Evolutionary conservation across 1,139 yeast genomes (phyloP).

Genomic region (Suhomyces coccinellae): DNA sequence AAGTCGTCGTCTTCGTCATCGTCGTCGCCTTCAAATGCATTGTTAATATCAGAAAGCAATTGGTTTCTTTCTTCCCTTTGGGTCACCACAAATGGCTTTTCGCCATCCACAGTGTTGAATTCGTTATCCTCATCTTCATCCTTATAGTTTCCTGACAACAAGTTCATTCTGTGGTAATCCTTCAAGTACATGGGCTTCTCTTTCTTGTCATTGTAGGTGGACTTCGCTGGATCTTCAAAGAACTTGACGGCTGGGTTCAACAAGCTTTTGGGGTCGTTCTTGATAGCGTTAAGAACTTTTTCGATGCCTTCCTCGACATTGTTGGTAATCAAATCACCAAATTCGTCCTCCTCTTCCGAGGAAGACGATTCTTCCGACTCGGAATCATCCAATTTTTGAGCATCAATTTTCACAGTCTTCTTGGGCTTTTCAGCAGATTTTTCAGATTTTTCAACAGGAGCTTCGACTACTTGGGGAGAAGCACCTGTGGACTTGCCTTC

Average conservation of each 20-base stretch:
- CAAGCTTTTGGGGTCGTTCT: slow-evolving; percentile 60
- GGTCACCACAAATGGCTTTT: slow-evolving; percentile 68
- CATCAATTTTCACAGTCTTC: slow-evolving; percentile 9
- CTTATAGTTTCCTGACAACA: slow-evolving; percentile 61
- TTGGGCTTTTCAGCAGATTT: slow-evolving; percentile 8
- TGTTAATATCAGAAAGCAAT: slow-evolving; percentile 72
- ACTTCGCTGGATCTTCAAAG: slow-evolving; percentile 61
- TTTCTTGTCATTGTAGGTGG: slow-evolving; percentile 28
- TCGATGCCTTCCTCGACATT: slow-evolving; percentile 81
- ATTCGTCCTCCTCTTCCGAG: slow-evolving; percentile 88
- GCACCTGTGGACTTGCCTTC: slow-evolving; percentile 5
- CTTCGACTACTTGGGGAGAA: slow-evolving; percentile 18
- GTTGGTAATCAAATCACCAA: slow-evolving; percentile 82
- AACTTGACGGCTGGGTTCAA: slow-evolving; percentile 69
- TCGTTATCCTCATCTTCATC: slow-evolving; percentile 51
- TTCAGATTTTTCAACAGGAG: slow-evolving; percentile 8
- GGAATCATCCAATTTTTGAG: slow-evolving; percentile 10
- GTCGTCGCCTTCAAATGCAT: slow-evolving; percentile 55
- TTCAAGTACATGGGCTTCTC: slow-evolving; percentile 85
- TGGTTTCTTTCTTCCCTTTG: slow-evolving; percentile 74
- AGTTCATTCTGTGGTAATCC: slow-evolving; percentile 86
- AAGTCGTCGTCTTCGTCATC: slow-evolving; percentile 45
- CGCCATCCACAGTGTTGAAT: slow-evolving; percentile 52
- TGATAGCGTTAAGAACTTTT: slow-evolving; percentile 69
- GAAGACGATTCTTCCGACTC: slow-evolving; percentile 29